A percentile compares a stretch with the other conserved stretches of the same genome.
Conservation (phyloP, 108 stramenopile genomes). For the Nannochloropsis granulata region DNA sequence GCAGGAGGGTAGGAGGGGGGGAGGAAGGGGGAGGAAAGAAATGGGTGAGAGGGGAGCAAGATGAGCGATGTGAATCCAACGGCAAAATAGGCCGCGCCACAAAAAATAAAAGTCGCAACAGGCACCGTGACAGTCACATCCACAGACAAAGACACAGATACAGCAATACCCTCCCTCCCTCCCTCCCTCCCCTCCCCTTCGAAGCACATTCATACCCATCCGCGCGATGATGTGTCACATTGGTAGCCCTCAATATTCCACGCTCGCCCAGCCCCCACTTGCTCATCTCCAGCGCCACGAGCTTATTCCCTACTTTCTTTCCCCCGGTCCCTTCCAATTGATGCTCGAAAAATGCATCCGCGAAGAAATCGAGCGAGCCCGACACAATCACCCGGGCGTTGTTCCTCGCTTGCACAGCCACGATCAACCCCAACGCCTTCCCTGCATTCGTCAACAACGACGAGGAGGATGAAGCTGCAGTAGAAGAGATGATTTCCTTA, state of each 20-base stretch:
- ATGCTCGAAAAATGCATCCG: slow-evolving; percentile 25
- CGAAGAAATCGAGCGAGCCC: slow-evolving; percentile 27
- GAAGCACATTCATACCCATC: slow-evolving; percentile 11
- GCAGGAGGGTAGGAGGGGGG: not conserved
- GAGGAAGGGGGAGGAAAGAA: not conserved
- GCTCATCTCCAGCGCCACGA: slow-evolving; percentile 2
- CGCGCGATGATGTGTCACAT: slow-evolving; percentile 27
- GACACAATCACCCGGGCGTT: slow-evolving; percentile 37
- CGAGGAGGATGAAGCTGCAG: not conserved
- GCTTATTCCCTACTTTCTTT: slow-evolving; percentile 11
- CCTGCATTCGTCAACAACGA: not conserved
- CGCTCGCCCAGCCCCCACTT: slow-evolving; percentile 36
- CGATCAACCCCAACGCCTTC: not conserved
- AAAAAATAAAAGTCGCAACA: not conserved
- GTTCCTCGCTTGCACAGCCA: slow-evolving; percentile 25
- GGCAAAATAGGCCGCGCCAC: not conserved
- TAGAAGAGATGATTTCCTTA: not conserved
- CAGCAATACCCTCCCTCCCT: not conserved
- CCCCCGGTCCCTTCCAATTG: not conserved
- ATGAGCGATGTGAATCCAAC: not conserved
- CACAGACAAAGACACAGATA: not conserved
- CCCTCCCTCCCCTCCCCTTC: not conserved
- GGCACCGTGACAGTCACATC: not conserved
- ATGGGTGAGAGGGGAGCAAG: not conserved
- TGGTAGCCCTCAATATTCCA: slow-evolving; percentile 31